Base-by-base conservation (phyloP, 2,329 filamentous ascomycete species). In the Trichoderma koningii region DNA sequence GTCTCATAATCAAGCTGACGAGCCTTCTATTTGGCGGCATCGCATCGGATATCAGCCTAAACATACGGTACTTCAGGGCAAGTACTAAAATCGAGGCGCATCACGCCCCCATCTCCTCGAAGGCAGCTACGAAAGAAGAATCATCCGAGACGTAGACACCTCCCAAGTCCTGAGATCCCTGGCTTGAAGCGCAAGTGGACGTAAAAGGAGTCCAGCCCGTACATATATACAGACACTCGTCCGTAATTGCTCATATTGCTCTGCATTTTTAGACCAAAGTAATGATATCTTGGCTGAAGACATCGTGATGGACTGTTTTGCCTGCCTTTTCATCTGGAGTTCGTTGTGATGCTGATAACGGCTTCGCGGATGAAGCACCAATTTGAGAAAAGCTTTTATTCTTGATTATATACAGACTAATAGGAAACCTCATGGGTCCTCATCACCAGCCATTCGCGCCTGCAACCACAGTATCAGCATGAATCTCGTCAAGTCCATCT, bases 381-480 rank as follows among this genome's bases (percentile, higher is more conserved):
- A 7, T 34, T 55, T 47, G 42, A 26, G 55, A 47, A 47, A 41
- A 9, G n/a, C 45, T 62, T 62, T 53, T 51, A 47, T 34, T 63
- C 50, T 55, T 63, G 44, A 63, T 72, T 77, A 77, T 78, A 68
- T 78, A 78, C 77, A 78, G 71, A 73, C 67, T 71, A 69, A 71
- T 28, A 51, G 9, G 28, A 30, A 42, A 50, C 30, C 66, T 76
- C 69, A 86, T 66, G 83, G 83, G 66, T 84, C 83, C 41, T 79
- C 78, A 67, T 88, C 86, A 30, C 81, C 85, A 59, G 79, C 76
- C 75, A 79, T 81, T 74, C 85, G 82, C 70, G 86, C 85, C 86
- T 80, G 55, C 48, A 44, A 42, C 10, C 80, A 23, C 6, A 5
- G 56, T 45, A 66, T 72, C 67, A 73, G 70, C 55, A 63, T 38